Base-by-base conservation (phyloP, 116 monocot species). In the Papilionanthe hybrid region DNA sequence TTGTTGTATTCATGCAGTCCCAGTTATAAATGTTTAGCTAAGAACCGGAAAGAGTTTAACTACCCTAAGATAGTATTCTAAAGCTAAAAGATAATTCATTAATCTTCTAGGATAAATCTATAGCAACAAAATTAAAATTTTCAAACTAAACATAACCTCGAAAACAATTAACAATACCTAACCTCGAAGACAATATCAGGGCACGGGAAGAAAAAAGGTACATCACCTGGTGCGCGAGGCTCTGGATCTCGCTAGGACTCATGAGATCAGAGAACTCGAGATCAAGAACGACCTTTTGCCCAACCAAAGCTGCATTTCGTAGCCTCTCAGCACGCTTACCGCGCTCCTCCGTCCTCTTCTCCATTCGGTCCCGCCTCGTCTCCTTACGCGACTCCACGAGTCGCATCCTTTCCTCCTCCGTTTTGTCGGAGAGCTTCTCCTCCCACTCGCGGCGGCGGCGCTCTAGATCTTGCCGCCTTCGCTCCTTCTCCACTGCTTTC, bases 151-250 rank as follows among this genome's bases (percentile, higher is more conserved):
- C 9, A 4, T 9, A 47, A 47, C 10, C 37, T 37, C 37, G 37
- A 37, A 63, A 63, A 23, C 63, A 22, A 17, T 9, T 9, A 77
- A 29, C 17, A 19, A 12, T 25, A 57, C 32, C 57, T 20, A 37
- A 29, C 18, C 32, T 55, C 12, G 20, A 43, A 73, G 19, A 44
- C 17, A 22, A 73, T 25, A 73, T 73, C 12, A 22, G 9, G 44
- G 41, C 22, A 73, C 20, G 2, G 5, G 73, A 73, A 17, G 41
- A 73, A 5, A n/a, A 73, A 73, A 73, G 55, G 72, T 23, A 72
- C 27, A 49, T 41, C 80, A 98, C 98, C 92, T 94, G 98, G 43
- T 94, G 98, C 1, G 84, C 91, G 45, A 98, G 89, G 78, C 94
- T 94, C 22, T 91, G 90, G 76, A 98, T 90, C 87, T 98, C 98